Conservation (phyloP, 371 early-diverging fungal species). For the Coemansia sp. region DNA sequence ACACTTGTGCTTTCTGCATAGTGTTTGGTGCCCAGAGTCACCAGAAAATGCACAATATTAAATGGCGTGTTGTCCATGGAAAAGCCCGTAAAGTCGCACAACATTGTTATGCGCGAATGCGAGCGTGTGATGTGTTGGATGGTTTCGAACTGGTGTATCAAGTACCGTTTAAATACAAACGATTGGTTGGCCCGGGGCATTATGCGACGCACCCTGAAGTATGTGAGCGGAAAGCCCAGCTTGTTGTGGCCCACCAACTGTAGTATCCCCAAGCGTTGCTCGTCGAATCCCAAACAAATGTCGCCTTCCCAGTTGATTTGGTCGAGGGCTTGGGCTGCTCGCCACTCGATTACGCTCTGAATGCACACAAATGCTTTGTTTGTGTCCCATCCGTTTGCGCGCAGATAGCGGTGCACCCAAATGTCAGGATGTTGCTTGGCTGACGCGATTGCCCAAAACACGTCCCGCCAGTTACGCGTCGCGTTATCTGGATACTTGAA, state of each 20-base stretch:
- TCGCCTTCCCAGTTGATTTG: conserved; percentile 38
- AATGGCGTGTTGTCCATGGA: conserved; percentile 46
- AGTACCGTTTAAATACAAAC: conserved; percentile 36
- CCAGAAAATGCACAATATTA: conserved; percentile 33
- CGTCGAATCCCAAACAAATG: conserved; percentile 19
- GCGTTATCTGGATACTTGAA: conserved; percentile 20
- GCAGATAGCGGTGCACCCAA: conserved; percentile 36
- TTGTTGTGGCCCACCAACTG: conserved; percentile 33
- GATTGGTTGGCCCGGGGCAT: conserved; percentile 41
- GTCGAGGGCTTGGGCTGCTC: conserved; percentile 35
- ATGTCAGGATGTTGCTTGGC: conserved; percentile 42
- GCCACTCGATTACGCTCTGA: conserved; percentile 36
- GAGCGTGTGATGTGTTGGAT: conserved; percentile 30
- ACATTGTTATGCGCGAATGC: conserved; percentile 27
- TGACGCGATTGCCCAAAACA: conserved; percentile 28
- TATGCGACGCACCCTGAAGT: conserved; percentile 26
- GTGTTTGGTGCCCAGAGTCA: conserved; percentile 24
- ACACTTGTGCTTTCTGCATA: conserved; percentile 40
- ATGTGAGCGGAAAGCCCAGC: conserved; percentile 34
- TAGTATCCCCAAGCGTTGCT: conserved; percentile 34
- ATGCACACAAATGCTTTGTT: conserved; percentile 23
- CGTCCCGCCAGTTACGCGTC: conserved; percentile 27
- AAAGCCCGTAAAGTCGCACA: conserved; percentile 48
- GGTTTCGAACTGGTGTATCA: conserved; percentile 28
- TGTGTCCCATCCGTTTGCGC: conserved; percentile 33